Evolutionary conservation across 129 eudicot species (phyloP), one percentile per base, ranked within the genome.

Genomic region (Dittrichia graveolens): DNA sequence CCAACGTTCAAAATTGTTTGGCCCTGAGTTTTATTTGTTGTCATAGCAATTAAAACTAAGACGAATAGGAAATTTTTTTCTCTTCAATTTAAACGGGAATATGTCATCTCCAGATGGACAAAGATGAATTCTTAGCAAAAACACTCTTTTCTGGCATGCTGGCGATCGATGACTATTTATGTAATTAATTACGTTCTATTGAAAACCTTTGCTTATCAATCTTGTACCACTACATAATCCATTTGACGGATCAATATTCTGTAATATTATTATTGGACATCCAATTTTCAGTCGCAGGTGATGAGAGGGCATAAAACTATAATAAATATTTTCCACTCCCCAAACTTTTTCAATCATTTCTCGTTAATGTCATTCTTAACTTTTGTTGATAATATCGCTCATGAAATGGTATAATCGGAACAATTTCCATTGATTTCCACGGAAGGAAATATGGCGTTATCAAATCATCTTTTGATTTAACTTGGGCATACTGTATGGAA

Each of bases 11-110:
- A 16, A 35, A 69, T 69, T n/a, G 38, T 69, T 18, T 50, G 8
- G 4, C 53, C 41, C 11, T 41, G 5, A 50, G 47, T 10, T 68
- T 68, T 68, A 7, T 50, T 37, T 0, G 50, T 49, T 0, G 47
- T 50, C 62, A 68, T 50, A 3, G 74, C 31, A 24, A n/a, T n/a
- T 19, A 14, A 68, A 67, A 34, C 38, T n/a, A 34, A 35, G 14
- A 3, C 7, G 10, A 14, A 69, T 13, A 4, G 37, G 18, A 49
- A 69, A 14, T 3, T 65, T 9, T 12, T 65, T 65, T 65, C 41
- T 44, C 6, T 5, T 65, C n/a, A 9, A 31, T 11, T 65, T 44
- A 24, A 65, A 44, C 7, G 15, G 9, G 6, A 65, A 43, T 18
- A 65, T 64, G 49, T 63, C 6, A 3, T 41, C 49, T 8, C 14